Evolutionary conservation across 441 rosid genomes (phyloP), one percentile per base, ranked within the genome.

Genomic region (Breynia disticha): DNA sequence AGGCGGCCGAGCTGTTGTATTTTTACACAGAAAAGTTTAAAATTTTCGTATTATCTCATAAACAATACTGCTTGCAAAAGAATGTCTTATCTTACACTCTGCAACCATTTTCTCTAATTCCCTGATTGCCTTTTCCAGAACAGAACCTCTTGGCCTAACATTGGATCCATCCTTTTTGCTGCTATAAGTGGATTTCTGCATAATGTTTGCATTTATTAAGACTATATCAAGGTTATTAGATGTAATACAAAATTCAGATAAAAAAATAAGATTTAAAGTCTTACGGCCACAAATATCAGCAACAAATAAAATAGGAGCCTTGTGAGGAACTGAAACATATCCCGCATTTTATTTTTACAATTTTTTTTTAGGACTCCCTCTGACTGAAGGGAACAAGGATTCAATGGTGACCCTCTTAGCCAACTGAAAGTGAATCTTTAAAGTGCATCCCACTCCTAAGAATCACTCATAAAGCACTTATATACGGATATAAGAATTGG

Each of bases 21-120:
- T 67, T n/a, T 61, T 55, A 52, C 65, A 51, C 54, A 47, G 60
- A 43, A 62, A 16, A 15, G 41, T 38, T 56, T 58, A 5, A 28
- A 28, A 28, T 45, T 45, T 45, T 45, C 48, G 7, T 18, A 18
- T 45, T 45, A 45, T 1, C 48, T 18, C 16, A 44, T 15, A 18
- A 15, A n/a, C 48, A n/a, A 14, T n/a, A 18, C n/a, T 45, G 48
- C 48, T 45, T 7, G 21, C 6, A 16, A 28, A 60, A 35, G 55
- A 62, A 65, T 32, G 38, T 39, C 17, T 16, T 46, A 67, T 71
- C 93, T 84, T 73, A 93, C 99, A 86, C 69, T 89, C 93, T 11
- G 86, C 82, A 70, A 87, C 97, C 80, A 81, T 74, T 76, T 65
- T 93, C 76, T 84, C 97, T 68, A 93, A 70, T 64, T 93, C 99